Percentiles rank a stretch among this genome's conserved stretches.
Evolutionary conservation across 257 asterid genomes (phyloP).

Genomic region (Coffea eugenioides): DNA sequence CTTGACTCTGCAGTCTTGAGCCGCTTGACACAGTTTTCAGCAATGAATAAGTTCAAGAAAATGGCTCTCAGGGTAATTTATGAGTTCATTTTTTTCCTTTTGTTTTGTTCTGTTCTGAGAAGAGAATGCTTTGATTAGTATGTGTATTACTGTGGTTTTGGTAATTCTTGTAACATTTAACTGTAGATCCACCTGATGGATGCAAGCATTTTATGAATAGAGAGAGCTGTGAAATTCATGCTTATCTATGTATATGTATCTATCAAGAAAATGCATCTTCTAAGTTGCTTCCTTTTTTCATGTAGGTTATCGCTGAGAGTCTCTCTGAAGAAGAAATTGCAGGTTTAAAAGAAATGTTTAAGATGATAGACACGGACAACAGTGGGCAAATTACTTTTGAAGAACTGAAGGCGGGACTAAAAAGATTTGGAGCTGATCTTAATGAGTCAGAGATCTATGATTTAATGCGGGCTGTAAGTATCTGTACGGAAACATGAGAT

Average conservation of each 20-base stretch:
- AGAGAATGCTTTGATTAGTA: not conserved
- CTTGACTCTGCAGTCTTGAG: constrained; percentile 27
- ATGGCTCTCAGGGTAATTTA: constrained; percentile 27
- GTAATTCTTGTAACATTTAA: not conserved
- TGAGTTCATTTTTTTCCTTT: not conserved
- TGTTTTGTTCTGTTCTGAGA: not conserved
- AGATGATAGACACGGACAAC: constrained; percentile 44
- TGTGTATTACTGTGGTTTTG: not conserved
- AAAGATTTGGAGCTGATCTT: constrained; percentile 73
- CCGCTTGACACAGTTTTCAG: constrained; percentile 24
- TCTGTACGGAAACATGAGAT: not conserved
- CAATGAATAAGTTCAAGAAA: constrained; percentile 30
- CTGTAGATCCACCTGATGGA: not conserved
- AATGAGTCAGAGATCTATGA: constrained; percentile 76
- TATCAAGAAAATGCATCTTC: not conserved
- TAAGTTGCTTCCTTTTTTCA: constrained; percentile 6
- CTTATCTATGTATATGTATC: not conserved
- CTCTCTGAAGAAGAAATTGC: constrained; percentile 93
- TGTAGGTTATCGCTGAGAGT: constrained; percentile 77
- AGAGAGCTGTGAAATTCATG: not conserved
- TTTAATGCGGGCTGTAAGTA: constrained; percentile 84
- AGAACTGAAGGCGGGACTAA: constrained; percentile 73
- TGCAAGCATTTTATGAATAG: not conserved
- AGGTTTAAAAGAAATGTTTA: constrained; percentile 39
- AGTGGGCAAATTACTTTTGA: constrained; percentile 88